Base-by-base conservation (phyloP, 805 yeast species). In the Saccharomyces mikatae region DNA sequence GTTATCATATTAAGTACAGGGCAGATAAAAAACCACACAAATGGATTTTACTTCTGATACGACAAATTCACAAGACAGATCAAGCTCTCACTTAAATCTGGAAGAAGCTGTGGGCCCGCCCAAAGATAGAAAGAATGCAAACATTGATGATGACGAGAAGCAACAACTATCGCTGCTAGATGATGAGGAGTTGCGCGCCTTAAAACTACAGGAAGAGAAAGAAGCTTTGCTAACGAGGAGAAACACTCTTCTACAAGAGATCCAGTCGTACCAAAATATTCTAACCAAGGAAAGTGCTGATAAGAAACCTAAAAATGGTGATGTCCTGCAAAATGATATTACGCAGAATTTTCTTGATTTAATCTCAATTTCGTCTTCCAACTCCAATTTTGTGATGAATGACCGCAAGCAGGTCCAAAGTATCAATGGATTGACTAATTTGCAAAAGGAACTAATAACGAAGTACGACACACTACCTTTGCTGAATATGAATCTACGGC, bases 391-490 rank as follows among this genome's bases (percentile, higher is more conserved):
- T 29, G 28, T 36, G 28, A 30, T 44, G 3, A 13, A 36, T 1
- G 49, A 31, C n/a, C 8, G 26, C n/a, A 36, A 51, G 4, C 13
- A 30, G 22, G 5, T 44, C 50, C 50, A 46, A n/a, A 44, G 26
- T 5, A 54, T 62, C 8, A 60, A 64, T 51, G 69, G 68, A 2
- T 27, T 32, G 3, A 54, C 63, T 1, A 41, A 50, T 17, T 48
- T 64, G 13, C 58, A 60, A 30, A 50, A 56, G 1, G 70, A 66
- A 50, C 54, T 65, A 27, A 50, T 50, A 6, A 14, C 54, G 26
- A 67, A 66, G 49, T 61, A 57, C 51, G 71, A 67, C 49, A 62
- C 68, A 1, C 41, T 67, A 51, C 71, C 71, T 2, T 28, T 68
- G 24, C 52, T 65, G 29, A 64, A 66, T 48, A 60, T 61, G 59